Evolutionary conservation across 371 early-diverging fungal genomes (phyloP).

Genomic region (Syncephalastrum monosporum): DNA sequence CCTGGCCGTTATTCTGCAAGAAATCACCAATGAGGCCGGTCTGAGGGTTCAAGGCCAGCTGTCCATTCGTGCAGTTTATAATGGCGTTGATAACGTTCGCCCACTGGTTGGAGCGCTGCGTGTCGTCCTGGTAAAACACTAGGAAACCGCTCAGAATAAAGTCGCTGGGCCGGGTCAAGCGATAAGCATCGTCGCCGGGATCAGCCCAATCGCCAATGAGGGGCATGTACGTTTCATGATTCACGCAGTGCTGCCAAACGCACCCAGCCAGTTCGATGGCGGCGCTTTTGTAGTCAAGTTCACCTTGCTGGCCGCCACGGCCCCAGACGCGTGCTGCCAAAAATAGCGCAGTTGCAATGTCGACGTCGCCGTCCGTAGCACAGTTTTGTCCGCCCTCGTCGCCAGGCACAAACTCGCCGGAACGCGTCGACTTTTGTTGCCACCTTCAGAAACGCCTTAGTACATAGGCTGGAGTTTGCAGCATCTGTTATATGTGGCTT

Average conservation of each 20-base stretch:
- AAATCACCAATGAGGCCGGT: slow-evolving; percentile 66
- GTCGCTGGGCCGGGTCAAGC: slow-evolving; percentile 59
- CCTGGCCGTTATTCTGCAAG: slow-evolving; percentile 40
- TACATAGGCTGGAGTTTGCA: not conserved
- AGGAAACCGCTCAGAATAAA: slow-evolving; percentile 60
- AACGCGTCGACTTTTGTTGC: slow-evolving; percentile 50
- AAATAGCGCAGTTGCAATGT: slow-evolving; percentile 58
- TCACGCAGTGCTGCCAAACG: slow-evolving; percentile 57
- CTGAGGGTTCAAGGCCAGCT: slow-evolving; percentile 46
- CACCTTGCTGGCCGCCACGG: slow-evolving; percentile 48
- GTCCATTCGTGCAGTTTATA: slow-evolving; percentile 37
- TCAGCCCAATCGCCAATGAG: slow-evolving; percentile 65
- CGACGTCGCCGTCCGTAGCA: slow-evolving; percentile 66
- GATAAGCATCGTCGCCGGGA: slow-evolving; percentile 51
- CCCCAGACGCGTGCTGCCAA: slow-evolving; percentile 58
- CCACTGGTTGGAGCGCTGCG: slow-evolving; percentile 53
- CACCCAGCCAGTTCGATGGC: slow-evolving; percentile 45
- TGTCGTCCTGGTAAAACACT: slow-evolving; percentile 60
- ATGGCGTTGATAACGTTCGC: slow-evolving; percentile 51
- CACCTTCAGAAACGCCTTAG: slow-evolving; percentile 26
- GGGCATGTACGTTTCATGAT: slow-evolving; percentile 57
- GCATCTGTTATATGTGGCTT: slow-evolving; percentile 4
- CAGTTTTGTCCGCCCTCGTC: slow-evolving; percentile 56
- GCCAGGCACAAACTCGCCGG: slow-evolving; percentile 42
- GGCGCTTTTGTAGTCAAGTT: slow-evolving; percentile 48